Conservation (phyloP, 176 grass and related monocot genomes). For the Typha latifolia region DNA sequence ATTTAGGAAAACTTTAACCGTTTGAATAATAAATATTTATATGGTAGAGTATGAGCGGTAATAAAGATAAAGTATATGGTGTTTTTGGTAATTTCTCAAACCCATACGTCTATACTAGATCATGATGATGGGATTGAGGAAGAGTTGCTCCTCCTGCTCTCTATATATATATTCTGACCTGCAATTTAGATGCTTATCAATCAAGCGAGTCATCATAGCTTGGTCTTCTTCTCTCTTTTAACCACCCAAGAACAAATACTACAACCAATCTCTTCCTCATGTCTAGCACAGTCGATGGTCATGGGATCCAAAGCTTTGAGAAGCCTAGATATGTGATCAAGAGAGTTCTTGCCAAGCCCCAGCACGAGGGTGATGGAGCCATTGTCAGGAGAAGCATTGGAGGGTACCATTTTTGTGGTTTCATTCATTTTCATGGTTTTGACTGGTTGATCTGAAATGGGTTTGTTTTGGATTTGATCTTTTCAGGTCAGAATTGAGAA, state of each 20-base stretch:
- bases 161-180: background rate
- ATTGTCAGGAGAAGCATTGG: conserved; percentile 81
- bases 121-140: background rate
- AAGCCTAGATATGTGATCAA: conserved; percentile 53
- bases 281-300: background rate
- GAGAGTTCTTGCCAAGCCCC: conserved; percentile 54
- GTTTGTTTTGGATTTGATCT: background rate
- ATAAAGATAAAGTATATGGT: too few species aligned
- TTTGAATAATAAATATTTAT: too few species aligned
- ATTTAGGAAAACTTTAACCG: too few species aligned
- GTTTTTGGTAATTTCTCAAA: too few species aligned
- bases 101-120: background rate
- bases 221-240: too few species aligned
- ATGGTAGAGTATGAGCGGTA: too few species aligned
- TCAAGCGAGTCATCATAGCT: background rate
- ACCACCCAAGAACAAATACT: background rate
- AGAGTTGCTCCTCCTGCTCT: background rate
- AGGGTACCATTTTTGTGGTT: conserved; percentile 31
- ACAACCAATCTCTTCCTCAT: background rate
- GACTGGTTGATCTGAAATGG: background rate
- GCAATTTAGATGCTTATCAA: background rate
- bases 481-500: conserved; percentile 53
- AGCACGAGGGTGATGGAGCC: conserved; percentile 64
- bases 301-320: conserved; percentile 16
- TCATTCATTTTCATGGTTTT: background rate